These are phyloP conservation scores for Alternaria postmessia DNA, from an alignment of 2,329 filamentous ascomycete species.

Conservation along the genomic window DNA sequence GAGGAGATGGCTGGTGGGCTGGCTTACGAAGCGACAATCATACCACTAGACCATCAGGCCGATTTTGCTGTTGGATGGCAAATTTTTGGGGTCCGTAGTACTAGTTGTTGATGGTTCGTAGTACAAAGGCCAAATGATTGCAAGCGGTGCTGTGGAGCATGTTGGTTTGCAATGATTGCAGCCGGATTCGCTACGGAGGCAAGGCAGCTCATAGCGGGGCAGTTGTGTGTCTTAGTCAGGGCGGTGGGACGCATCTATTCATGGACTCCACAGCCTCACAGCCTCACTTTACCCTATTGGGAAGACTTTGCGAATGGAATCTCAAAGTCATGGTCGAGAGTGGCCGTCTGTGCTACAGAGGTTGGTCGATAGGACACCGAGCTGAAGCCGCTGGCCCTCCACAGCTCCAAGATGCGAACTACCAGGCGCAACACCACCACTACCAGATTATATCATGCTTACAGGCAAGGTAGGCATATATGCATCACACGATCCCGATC, in stretches of 20 bases:
- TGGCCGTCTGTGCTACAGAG: neutral
- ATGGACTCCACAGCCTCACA: conserved; percentile 4
- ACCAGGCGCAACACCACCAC: neutral
- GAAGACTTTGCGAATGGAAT: conserved; percentile 23
- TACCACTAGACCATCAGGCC: conserved; percentile 45
- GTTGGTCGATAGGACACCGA: neutral
- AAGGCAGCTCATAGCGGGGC: conserved; percentile 8
- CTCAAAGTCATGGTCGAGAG: conserved; percentile 1
- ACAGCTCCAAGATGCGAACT: neutral
- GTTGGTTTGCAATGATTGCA: neutral
- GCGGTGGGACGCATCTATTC: conserved; percentile 18
- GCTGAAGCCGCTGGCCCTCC: neutral
- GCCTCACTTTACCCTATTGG: conserved; percentile 18
- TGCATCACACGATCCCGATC: conserved; percentile 2
- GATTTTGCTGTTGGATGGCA: conserved; percentile 17
- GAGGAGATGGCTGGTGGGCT: neutral
- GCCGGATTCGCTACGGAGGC: neutral
- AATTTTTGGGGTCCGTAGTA: neutral
- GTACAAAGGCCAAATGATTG: too few relatives aligned
- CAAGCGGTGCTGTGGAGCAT: neutral
- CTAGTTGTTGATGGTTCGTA: neutral
- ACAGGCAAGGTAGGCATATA: neutral
- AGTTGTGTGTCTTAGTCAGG: conserved; percentile 7
- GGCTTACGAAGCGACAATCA: conserved; percentile 44
- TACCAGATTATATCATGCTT: neutral